These are phyloP conservation scores for Craspedostauros australis DNA, from an alignment of 108 stramenopile species.

Conservation along the genomic window DNA sequence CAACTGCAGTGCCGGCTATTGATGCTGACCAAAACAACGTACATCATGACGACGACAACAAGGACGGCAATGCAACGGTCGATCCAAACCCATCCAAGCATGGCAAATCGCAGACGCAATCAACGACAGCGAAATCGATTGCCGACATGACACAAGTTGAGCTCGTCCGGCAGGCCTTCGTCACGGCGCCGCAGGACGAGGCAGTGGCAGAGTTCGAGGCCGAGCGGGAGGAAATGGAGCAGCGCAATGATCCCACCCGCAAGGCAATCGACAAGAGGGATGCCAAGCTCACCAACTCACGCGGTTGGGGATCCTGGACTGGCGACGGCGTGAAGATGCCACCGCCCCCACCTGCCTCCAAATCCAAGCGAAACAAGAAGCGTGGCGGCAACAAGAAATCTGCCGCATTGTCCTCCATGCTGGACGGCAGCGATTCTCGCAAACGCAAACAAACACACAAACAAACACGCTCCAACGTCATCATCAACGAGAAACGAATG, in stretches of 20 bases:
- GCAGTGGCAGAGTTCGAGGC: slow-evolving; percentile 85
- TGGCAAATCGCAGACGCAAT: too few species aligned
- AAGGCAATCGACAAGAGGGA: slow-evolving; percentile 38
- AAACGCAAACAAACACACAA: slow-evolving; percentile 76
- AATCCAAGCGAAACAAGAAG: slow-evolving; percentile 52
- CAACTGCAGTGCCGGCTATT: too few species aligned
- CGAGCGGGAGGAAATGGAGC: slow-evolving; percentile 78
- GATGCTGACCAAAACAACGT: too few species aligned
- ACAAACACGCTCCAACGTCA: slow-evolving; percentile 76
- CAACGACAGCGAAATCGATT: too few species aligned
- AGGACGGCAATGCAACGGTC: too few species aligned
- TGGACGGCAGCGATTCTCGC: slow-evolving; percentile 36
- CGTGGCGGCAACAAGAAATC: too few species aligned
- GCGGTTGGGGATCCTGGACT: slow-evolving; percentile 92
- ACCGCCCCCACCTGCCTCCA: slow-evolving; percentile 56
- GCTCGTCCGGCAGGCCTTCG: slow-evolving; percentile 90
- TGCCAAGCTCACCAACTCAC: slow-evolving; percentile 37
- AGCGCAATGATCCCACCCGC: slow-evolving; percentile 68
- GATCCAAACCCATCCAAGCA: too few species aligned
- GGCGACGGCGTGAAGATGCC: slow-evolving; percentile 83
- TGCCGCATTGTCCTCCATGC: slow-evolving; percentile 52
- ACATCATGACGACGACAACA: too few species aligned
- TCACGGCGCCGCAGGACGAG: slow-evolving; percentile 66
- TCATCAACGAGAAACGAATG: slow-evolving; percentile 89
- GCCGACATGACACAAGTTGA: slow-evolving; percentile 75